phyloP scores from a whole-genome alignment of 768 basidiomycete species.

The Calvatia gigantea region DNA sequence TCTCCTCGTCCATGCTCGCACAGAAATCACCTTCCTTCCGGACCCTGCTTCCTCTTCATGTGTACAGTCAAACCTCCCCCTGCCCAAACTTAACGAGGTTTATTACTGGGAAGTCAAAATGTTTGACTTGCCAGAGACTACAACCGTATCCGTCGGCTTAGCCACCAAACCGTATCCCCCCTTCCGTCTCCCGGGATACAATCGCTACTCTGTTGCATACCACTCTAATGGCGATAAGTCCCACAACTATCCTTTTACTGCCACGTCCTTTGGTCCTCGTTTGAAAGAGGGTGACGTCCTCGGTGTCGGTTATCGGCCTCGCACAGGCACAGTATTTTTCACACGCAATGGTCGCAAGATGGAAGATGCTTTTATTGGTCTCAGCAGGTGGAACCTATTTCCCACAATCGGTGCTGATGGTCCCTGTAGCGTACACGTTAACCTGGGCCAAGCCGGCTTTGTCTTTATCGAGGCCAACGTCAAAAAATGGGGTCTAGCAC shows the following conservation, averaged over 20 bases:
- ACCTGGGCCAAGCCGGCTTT: slow-evolving; percentile 96
- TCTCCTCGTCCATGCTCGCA: slow-evolving; percentile 90
- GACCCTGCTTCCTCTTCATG: slow-evolving; percentile 91
- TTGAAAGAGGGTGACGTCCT: slow-evolving; percentile 95
- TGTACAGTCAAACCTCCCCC: slow-evolving; percentile 94
- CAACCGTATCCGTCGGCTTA: slow-evolving; percentile 87
- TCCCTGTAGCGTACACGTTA: slow-evolving; percentile 94
- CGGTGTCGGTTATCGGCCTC: slow-evolving; percentile 93
- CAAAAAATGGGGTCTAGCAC: slow-evolving; percentile 99
- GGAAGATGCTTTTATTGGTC: slow-evolving; percentile 92
- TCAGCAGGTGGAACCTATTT: slow-evolving; percentile 91
- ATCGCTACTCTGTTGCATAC: slow-evolving; percentile 88
- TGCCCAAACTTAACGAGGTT: slow-evolving; percentile 97
- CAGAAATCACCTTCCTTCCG: slow-evolving; percentile 97
- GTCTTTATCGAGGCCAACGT: slow-evolving; percentile 99
- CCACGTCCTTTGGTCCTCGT: slow-evolving; percentile 74
- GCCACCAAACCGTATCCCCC: slow-evolving; percentile 97
- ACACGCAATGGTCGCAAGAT: slow-evolving; percentile 96
- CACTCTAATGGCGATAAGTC: slow-evolving; percentile 97
- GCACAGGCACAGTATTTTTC: slow-evolving; percentile 98
- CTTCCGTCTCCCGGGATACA: slow-evolving; percentile 87
- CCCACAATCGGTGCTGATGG: slow-evolving; percentile 96
- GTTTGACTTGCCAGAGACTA: slow-evolving; percentile 90
- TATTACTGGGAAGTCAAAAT: slow-evolving; percentile 99
- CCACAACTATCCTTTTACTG: slow-evolving; percentile 94